phyloP scores from a whole-genome alignment of 73 alveolate species.

The Tetrahymena borealis region DNA sequence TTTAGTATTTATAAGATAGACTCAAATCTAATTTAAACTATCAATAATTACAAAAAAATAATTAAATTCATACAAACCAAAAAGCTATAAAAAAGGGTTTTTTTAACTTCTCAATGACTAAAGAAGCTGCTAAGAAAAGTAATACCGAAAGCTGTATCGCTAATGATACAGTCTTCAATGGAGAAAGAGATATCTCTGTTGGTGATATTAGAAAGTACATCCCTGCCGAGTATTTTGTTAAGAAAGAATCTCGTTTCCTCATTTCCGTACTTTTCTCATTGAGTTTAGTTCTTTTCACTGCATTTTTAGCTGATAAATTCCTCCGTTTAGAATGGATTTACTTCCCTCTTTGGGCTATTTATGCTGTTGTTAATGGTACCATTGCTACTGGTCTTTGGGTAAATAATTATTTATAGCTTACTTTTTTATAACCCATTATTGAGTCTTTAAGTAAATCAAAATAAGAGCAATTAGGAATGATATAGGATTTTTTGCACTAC shows the following conservation, averaged over 20 bases:
- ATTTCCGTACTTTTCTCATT: conserved; percentile 14
- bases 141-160: not conserved
- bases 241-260: conserved; percentile 21
- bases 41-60: not conserved
- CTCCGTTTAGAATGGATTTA: conserved; percentile 29
- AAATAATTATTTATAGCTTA: not conserved
- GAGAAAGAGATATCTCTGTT: not conserved
- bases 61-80: not conserved
- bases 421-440: not conserved
- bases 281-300: conserved; percentile 4
- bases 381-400: conserved; percentile 40
- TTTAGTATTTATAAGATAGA: not conserved
- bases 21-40: not conserved
- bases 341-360: conserved; percentile 32
- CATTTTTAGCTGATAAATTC: conserved; percentile 17
- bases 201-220: conserved; percentile 37
- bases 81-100: not conserved
- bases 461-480: no score
- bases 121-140: not conserved
- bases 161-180: not conserved
- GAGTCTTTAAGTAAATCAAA: not conserved
- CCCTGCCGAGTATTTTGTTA: conserved; percentile 21
- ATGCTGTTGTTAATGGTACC: conserved; percentile 37
- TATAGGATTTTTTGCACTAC: no score
- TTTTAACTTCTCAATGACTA: not conserved